Evolutionary conservation across 2,329 filamentous ascomycete species (phyloP), one percentile per base, ranked within the genome.

Genomic region (Xylariaceae sp.): DNA sequence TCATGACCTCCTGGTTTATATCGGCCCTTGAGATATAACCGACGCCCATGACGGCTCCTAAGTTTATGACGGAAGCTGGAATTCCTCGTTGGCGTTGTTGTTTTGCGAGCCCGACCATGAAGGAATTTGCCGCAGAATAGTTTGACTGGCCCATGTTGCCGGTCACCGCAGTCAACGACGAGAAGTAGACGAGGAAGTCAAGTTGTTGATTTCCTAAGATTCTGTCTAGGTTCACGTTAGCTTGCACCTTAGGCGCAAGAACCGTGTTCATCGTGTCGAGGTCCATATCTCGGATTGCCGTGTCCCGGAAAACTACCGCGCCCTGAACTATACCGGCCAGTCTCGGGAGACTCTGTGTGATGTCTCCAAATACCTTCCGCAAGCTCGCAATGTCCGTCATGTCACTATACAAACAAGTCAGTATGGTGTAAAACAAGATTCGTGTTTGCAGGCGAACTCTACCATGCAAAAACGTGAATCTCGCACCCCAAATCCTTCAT

Each of bases 271-370:
- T 14, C 11, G 14, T n/a, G n/a, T 51, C 42, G 6, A 47, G 14
- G n/a, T 31, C 42, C 48, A 47, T 47, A 22, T 51, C 44, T n/a
- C 14, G 31, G n/a, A 45, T 17, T 33, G 22, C 14, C 11, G 44
- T 27, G 33, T 47, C 40, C n/a, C 27, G 36, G 9, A 77, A 60
- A 3, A 75, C 66, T 67, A 74, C 69, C 5, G 73, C 71, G 1
- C 66, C 74, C 36, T 75, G 66, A 1, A n/a, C n/a, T n/a, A n/a
- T n/a, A n/a, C n/a, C n/a, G n/a, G n/a, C n/a, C n/a, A n/a, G n/a
- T n/a, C n/a, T n/a, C n/a, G n/a, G n/a, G n/a, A n/a, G n/a, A n/a
- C n/a, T n/a, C n/a, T n/a, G n/a, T n/a, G n/a, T n/a, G n/a, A n/a
- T n/a, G n/a, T n/a, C n/a, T n/a, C n/a, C n/a, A n/a, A n/a, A n/a